phyloP scores from a whole-genome alignment of 192 early-diverging fungal species.

The Blastocladiella britannica region DNA sequence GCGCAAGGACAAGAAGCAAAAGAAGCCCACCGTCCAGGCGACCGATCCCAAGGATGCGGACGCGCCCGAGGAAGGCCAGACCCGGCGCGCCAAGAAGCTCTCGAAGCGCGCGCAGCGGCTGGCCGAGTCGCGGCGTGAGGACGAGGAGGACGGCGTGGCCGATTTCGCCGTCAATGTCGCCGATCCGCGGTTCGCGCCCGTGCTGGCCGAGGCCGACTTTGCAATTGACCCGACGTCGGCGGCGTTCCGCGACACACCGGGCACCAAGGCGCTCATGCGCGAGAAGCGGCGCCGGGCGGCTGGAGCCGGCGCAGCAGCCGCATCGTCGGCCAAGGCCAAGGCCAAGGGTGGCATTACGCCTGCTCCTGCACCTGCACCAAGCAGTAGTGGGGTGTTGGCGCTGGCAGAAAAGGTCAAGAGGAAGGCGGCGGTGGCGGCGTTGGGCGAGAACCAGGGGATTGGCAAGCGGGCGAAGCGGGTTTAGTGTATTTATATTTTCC shows the following conservation, averaged over 20 bases:
- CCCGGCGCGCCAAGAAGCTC: slow-evolving; percentile 9
- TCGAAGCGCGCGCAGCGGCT: slow-evolving; percentile 24
- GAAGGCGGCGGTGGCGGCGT: background rate
- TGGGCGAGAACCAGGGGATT: background rate
- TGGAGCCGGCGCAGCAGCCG: background rate
- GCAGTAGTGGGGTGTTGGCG: background rate
- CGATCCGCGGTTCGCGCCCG: slow-evolving; percentile 66
- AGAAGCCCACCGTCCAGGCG: no score
- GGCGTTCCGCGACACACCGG: slow-evolving; percentile 19
- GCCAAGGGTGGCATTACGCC: no score
- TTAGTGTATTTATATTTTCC: no score
- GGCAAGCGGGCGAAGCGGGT: background rate
- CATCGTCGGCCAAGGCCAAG: background rate
- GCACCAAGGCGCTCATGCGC: background rate
- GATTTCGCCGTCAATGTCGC: slow-evolving; percentile 65
- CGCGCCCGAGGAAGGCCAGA: slow-evolving; percentile 22
- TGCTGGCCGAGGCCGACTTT: slow-evolving; percentile 67
- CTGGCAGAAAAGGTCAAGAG: background rate
- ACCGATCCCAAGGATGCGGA: no score
- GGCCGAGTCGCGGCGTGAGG: slow-evolving; percentile 23
- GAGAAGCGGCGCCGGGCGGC: background rate
- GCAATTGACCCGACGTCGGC: slow-evolving; percentile 91
- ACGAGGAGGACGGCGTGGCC: slow-evolving; percentile 30
- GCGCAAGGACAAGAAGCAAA: slow-evolving; percentile 57
- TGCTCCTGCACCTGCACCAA: no score